Conservation (phyloP, 78 protist genomes). For the Cavenderia fasciculata region DNA sequence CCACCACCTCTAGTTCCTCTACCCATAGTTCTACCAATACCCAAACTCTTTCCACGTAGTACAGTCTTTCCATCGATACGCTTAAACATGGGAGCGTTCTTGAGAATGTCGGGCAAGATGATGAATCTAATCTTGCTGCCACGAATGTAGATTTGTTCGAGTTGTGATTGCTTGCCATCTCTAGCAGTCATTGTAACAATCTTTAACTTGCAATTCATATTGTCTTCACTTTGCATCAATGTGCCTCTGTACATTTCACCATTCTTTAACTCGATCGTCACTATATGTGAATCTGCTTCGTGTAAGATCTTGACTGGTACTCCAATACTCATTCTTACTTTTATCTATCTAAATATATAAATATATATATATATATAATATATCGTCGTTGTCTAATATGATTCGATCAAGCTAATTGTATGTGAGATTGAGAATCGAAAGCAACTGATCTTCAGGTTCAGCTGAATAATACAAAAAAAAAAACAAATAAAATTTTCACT, state of each 20-base stretch:
- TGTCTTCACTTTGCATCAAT: slow-evolving; percentile 95
- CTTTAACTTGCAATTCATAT: slow-evolving; percentile 94
- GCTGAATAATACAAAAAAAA: too few relatives aligned
- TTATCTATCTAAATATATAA: too few relatives aligned
- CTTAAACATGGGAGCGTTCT: slow-evolving; percentile 98
- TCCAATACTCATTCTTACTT: slow-evolving; percentile 93
- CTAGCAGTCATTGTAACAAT: slow-evolving; percentile 86
- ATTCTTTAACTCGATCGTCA: slow-evolving; percentile 93
- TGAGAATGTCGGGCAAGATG: slow-evolving; percentile 96
- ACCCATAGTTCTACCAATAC: slow-evolving; percentile 38
- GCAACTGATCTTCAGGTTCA: too few relatives aligned
- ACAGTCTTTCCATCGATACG: slow-evolving; percentile 66
- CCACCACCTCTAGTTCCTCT: slow-evolving; percentile 27
- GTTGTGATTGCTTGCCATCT: slow-evolving; percentile 55
- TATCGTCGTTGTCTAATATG: too few relatives aligned
- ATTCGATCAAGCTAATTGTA: too few relatives aligned
- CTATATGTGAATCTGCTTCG: slow-evolving; percentile 95
- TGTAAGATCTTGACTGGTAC: slow-evolving; percentile 98
- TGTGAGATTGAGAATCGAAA: too few relatives aligned
- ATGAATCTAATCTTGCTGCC: slow-evolving; percentile 94
- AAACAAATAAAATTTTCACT: too few relatives aligned
- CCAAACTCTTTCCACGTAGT: slow-evolving; percentile 53
- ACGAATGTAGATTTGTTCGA: slow-evolving; percentile 91
- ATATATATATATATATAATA: too few relatives aligned
- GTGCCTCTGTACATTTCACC: slow-evolving; percentile 94